Base-by-base conservation (phyloP, 345 rosid species). In the Turnera subulata region DNA sequence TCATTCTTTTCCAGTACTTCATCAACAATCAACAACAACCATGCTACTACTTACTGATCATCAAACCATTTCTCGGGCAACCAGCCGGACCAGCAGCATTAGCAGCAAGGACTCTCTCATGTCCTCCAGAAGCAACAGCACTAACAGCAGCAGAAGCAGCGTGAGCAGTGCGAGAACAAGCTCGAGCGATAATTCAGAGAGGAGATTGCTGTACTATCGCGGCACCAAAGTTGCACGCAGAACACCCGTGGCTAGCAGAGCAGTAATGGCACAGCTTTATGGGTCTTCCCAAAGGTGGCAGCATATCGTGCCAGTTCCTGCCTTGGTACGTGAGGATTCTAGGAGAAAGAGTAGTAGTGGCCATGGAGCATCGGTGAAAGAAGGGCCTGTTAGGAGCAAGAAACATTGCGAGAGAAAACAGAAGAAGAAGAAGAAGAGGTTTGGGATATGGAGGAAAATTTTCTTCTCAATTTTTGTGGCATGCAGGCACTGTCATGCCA, bases 401-500 rank as follows among this genome's bases (percentile, higher is more conserved):
- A 77, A 59, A 73, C 51, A 46, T 48, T 22, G n/a, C 18, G 72
- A 55, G 45, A 67, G 50, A 61, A 43, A 58, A 4, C 49, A 15
- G 46, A 53, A 50, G 50, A 32, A 42, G 32, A 67, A 63, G 49
- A 67, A 55, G 13, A 57, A 62, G 62, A 40, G 57, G 35, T 53
- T 54, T 12, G 82, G 77, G 33, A 29, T 79, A 50, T 80, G 85
- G 62, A 62, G 62, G 75, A 84, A 68, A 61, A 38, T 90, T 55
- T 59, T 90, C 43, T 69, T 73, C 58, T 72, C 73, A 10, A 72
- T 87, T 60, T 59, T 83, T 63, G 68, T 76, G 67, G 82, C 79
- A 52, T 90, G 95, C 59, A 73, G 80, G 63, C 80, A 78, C 51
- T 90, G 93, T 48, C 97, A 90, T 66, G 86, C 97, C 54, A 84